phyloP scores from a whole-genome alignment of 495 filamentous ascomycete genomes.

The Tuber magnatum region DNA sequence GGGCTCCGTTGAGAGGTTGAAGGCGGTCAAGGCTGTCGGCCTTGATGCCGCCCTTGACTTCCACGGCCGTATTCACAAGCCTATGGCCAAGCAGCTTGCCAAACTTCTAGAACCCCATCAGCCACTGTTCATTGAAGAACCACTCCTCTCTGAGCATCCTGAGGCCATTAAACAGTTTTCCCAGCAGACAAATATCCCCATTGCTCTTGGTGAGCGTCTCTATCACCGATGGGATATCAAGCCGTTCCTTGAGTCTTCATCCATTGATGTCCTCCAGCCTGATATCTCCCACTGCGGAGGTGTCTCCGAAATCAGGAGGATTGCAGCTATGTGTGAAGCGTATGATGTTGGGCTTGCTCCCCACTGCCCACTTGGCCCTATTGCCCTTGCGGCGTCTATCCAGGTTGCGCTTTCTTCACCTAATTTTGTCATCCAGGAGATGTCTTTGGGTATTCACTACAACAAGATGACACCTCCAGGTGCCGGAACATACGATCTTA shows the following conservation, averaged over 20 bases:
- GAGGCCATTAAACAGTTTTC: conserved; percentile 62
- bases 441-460: conserved; percentile 74
- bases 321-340: conserved; percentile 67
- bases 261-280: conserved; percentile 68
- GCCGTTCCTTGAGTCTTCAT: conserved; percentile 60
- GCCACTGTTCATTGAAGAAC: conserved; percentile 77
- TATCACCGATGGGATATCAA: conserved; percentile 71
- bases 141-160: conserved; percentile 63
- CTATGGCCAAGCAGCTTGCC: conserved; percentile 73
- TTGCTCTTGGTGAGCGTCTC: conserved; percentile 69
- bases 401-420: conserved; percentile 58
- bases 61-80: conserved; percentile 70
- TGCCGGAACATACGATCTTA: conserved; percentile 57
- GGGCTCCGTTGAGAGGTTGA: conserved; percentile 60
- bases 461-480: conserved; percentile 51
- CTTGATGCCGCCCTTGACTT: conserved; percentile 71
- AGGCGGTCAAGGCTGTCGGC: conserved; percentile 61
- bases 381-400: conserved; percentile 66
- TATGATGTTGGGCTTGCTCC: conserved; percentile 73
- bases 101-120: conserved; percentile 61
- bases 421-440: conserved; percentile 76
- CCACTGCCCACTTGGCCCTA: conserved; percentile 70
- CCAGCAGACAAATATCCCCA: conserved; percentile 56
- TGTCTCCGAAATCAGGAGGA: conserved; percentile 63
- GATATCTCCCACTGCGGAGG: conserved; percentile 72